These are phyloP conservation scores for Pleurotus tuoliensis DNA, from an alignment of 768 basidiomycete species.

Conservation along the genomic window DNA sequence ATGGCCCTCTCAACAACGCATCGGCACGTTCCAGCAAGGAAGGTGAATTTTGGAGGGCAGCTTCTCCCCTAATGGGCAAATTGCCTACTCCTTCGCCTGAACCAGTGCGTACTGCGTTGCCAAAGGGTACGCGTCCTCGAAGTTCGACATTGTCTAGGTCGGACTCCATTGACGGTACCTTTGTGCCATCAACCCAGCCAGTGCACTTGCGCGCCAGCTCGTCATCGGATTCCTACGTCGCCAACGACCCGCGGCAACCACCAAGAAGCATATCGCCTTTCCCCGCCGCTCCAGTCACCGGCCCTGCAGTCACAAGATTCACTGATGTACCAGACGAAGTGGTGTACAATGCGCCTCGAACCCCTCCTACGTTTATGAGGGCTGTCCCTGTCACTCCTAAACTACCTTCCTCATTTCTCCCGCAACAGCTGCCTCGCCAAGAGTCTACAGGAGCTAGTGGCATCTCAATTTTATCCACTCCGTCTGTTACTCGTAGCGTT, in stretches of 20 bases:
- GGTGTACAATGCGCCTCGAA: neutral
- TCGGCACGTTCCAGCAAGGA: neutral
- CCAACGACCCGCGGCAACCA: neutral
- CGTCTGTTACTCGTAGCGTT: neutral
- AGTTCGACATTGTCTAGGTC: neutral
- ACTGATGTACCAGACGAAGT: neutral
- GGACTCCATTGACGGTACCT: neutral
- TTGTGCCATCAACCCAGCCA: neutral
- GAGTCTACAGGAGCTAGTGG: neutral
- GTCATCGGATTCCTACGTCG: neutral
- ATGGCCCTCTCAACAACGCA: neutral
- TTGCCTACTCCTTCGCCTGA: conserved; percentile 6
- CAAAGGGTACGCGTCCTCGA: neutral
- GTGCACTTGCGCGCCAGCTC: neutral
- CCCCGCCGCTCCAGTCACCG: neutral
- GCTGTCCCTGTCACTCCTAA: neutral
- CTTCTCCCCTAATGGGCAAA: conserved; percentile 1
- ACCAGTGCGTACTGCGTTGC: neutral
- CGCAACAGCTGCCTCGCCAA: neutral
- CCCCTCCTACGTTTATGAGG: neutral
- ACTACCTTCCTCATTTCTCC: neutral
- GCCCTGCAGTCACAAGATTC: neutral
- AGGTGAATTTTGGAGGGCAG: neutral
- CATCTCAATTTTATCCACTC: neutral
- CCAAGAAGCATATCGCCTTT: neutral